These are phyloP conservation scores for Mediolabrus comicus DNA, from an alignment of 108 stramenopile species.

Conservation along the genomic window DNA sequence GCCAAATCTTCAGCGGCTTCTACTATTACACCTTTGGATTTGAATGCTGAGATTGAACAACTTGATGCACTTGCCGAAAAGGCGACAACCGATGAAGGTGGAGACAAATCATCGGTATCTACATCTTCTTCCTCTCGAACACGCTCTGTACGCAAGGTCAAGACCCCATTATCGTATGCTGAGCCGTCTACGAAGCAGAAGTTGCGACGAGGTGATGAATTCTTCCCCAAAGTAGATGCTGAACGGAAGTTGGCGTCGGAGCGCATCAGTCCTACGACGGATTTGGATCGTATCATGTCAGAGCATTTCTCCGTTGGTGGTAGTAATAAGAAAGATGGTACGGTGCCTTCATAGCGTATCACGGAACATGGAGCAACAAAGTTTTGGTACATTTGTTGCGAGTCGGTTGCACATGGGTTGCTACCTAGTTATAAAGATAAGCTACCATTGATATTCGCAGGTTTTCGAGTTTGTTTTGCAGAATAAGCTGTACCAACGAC, in stretches of 20 bases:
- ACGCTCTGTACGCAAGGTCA: slow-evolving; percentile 11
- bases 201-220: slow-evolving; percentile 42
- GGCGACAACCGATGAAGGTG: not conserved
- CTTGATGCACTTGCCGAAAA: slow-evolving; percentile 40
- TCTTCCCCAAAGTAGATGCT: slow-evolving; percentile 40
- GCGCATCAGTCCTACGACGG: not conserved
- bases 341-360: not conserved
- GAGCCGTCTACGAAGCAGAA: slow-evolving; percentile 52
- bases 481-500: no score
- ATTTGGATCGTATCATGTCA: not conserved
- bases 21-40: slow-evolving; percentile 19
- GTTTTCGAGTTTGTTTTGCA: no score
- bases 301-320: not conserved
- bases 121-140: not conserved
- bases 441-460: no score
- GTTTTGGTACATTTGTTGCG: no score
- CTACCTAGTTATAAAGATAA: no score
- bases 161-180: slow-evolving; percentile 56
- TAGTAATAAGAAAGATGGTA: not conserved
- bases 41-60: slow-evolving; percentile 45
- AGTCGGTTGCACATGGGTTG: no score
- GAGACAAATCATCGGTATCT: no score
- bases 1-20: slow-evolving; percentile 23
- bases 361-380: not conserved
- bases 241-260: not conserved